Evolutionary conservation across 2,329 filamentous ascomycete genomes (phyloP), one percentile per base, ranked within the genome.

Genomic region (Epichloe festucae): DNA sequence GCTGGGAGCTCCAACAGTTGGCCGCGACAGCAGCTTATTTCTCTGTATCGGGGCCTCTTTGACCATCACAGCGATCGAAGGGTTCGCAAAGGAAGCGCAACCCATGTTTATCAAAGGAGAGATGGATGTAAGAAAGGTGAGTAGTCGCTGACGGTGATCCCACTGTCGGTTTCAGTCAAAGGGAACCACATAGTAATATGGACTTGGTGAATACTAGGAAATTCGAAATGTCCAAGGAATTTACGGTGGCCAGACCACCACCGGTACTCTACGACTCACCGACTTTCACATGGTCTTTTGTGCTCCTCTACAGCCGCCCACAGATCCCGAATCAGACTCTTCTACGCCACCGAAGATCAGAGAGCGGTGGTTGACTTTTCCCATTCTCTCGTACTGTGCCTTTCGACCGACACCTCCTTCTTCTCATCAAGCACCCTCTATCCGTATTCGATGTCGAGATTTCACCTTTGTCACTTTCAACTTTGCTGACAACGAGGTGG

Each of bases 391-490:
- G 41, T 80, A 84, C 62, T 95, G 90, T 69, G 81, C 78, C 23
- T 81, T 91, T 58, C 81, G 88, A 54, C 85, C 89, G 31, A 82
- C 84, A 46, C 84, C 86, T 17, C 75, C 80, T 6, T 73, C 76
- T 12, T 85, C 85, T 53, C 78, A 81, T 48, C 78, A 89, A 55
- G 78, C 82, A 35, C 89, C 90, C 5, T 87, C 87, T 3, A 89
- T 98, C 63, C 85, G 91, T 49, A 73, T 98, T 55, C 84, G 89
- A 50, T 89, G 90, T 64, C 86, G 91, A 53, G 93, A 98, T 72
- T 97, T 98, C 66, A 91, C 82, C 47, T 95, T 90, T 67, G 82
- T 95, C 55, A 90, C 87, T 55, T 90, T 98, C 70, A 89, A 90
- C 68, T 95, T 98, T 64, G 64, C 72, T 19, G 81, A 85, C 52